These are phyloP conservation scores for Cladosporium sp. DNA, from an alignment of 2,329 filamentous ascomycete species.

Conservation along the genomic window DNA sequence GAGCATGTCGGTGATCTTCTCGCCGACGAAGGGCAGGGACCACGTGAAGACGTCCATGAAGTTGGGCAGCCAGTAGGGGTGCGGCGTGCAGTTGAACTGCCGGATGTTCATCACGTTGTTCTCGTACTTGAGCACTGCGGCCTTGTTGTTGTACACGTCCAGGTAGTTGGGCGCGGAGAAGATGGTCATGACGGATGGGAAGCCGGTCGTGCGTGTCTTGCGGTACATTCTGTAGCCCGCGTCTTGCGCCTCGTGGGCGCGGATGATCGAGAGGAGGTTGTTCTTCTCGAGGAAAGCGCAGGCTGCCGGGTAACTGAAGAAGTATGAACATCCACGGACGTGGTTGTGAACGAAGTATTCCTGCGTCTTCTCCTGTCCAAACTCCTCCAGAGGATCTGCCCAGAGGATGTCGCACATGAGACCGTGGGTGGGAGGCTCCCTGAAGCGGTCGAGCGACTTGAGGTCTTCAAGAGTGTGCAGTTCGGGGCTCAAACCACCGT, in stretches of 20 bases:
- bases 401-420: conserved; percentile 99
- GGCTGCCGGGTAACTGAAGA: conserved; percentile 96
- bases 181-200: conserved; percentile 99
- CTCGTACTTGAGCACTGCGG: conserved; percentile 96
- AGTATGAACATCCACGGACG: conserved; percentile 96
- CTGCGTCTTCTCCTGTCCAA: conserved; percentile 96
- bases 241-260: conserved; percentile 96
- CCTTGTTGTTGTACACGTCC: conserved; percentile 99
- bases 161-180: conserved; percentile 99
- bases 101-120: conserved; percentile 99
- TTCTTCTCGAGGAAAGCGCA: conserved; percentile 99
- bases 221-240: conserved; percentile 98
- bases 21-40: conserved; percentile 96
- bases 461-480: conserved; percentile 92
- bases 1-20: conserved; percentile 98
- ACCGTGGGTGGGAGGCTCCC: conserved; percentile 92
- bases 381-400: conserved; percentile 96
- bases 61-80: conserved; percentile 98
- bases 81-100: conserved; percentile 98
- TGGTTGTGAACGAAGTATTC: conserved; percentile 98
- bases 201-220: conserved; percentile 95
- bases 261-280: conserved; percentile 92
- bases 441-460: conserved; percentile 96
- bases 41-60: conserved; percentile 99
- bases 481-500: conserved; percentile 92